Percentiles rank a stretch among this genome's conserved stretches.
phyloP scores from a whole-genome alignment of 2,329 filamentous ascomycete species.

The Penicillium sp. region DNA sequence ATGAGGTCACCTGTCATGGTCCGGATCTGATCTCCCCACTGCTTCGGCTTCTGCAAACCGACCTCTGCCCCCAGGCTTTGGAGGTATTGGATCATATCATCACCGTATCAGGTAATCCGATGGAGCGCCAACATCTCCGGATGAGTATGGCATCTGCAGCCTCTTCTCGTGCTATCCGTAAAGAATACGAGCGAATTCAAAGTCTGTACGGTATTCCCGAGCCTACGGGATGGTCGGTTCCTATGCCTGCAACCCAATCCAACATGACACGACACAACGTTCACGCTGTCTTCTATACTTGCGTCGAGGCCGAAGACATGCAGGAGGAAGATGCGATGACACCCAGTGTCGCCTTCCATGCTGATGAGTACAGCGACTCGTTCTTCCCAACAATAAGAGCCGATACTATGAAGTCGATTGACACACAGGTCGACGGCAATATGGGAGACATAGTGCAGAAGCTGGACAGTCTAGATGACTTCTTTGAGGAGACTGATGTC shows the following conservation, averaged over 20 bases:
- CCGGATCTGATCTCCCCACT: slow-evolving; percentile 94
- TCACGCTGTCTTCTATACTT: slow-evolving; percentile 94
- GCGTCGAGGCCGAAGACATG: slow-evolving; percentile 65
- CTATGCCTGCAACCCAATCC: slow-evolving; percentile 86
- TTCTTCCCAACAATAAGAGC: slow-evolving; percentile 79
- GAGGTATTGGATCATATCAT: slow-evolving; percentile 93
- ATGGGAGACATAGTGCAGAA: slow-evolving; percentile 81
- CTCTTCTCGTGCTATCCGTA: slow-evolving; percentile 79
- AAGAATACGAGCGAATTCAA: slow-evolving; percentile 91
- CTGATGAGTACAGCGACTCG: slow-evolving; percentile 76
- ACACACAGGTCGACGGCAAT: slow-evolving; percentile 59
- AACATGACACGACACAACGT: slow-evolving; percentile 85
- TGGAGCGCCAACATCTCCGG: slow-evolving; percentile 89
- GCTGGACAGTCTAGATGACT: slow-evolving; percentile 75
- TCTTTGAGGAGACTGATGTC: slow-evolving; percentile 68
- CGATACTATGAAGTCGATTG: slow-evolving; percentile 91
- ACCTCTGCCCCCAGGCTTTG: slow-evolving; percentile 88
- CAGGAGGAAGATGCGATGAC: slow-evolving; percentile 64
- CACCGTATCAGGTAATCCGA: slow-evolving; percentile 84
- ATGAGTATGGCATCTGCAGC: slow-evolving; percentile 93
- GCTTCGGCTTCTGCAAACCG: slow-evolving; percentile 82
- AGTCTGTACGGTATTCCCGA: slow-evolving; percentile 96
- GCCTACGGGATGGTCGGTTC: slow-evolving; percentile 92
- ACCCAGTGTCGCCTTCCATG: slow-evolving; percentile 87
- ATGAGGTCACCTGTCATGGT: slow-evolving; percentile 84